Conservation (phyloP, 208 protist genomes). For the Leishmania turanica region DNA sequence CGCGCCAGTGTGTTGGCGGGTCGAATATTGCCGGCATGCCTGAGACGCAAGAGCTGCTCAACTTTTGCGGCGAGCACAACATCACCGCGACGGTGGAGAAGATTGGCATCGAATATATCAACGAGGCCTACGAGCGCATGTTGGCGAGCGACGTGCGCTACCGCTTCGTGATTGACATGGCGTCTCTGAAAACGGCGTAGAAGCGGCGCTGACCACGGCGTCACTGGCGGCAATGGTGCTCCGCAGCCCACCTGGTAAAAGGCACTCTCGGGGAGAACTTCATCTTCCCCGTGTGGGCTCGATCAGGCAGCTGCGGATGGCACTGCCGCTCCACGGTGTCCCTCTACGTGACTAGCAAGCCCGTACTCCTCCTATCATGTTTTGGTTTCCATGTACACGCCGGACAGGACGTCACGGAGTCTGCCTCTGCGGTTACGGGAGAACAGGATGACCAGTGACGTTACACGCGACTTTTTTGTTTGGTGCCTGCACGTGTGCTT, state of each 20-base stretch:
- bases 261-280: neutral
- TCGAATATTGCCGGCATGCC: constrained; percentile 64
- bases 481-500: neutral
- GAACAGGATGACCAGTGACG: neutral
- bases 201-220: too few relatives aligned
- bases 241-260: neutral
- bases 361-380: neutral
- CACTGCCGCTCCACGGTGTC: neutral
- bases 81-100: constrained; percentile 70
- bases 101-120: constrained; percentile 71
- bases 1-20: constrained; percentile 15
- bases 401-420: neutral
- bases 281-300: neutral
- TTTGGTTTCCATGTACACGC: neutral
- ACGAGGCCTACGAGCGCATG: constrained; percentile 72
- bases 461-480: neutral
- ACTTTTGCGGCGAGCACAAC: constrained; percentile 78
- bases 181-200: constrained; percentile 41
- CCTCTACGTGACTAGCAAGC: too few relatives aligned
- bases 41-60: constrained; percentile 86
- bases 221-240: too few relatives aligned
- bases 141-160: constrained; percentile 69
- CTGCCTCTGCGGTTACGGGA: neutral
- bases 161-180: constrained; percentile 82
- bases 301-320: neutral